A percentile compares a stretch with the other conserved stretches of the same genome.
phyloP scores from a whole-genome alignment of 108 stramenopile genomes.

The Cyclostephanos invisitatus region DNA sequence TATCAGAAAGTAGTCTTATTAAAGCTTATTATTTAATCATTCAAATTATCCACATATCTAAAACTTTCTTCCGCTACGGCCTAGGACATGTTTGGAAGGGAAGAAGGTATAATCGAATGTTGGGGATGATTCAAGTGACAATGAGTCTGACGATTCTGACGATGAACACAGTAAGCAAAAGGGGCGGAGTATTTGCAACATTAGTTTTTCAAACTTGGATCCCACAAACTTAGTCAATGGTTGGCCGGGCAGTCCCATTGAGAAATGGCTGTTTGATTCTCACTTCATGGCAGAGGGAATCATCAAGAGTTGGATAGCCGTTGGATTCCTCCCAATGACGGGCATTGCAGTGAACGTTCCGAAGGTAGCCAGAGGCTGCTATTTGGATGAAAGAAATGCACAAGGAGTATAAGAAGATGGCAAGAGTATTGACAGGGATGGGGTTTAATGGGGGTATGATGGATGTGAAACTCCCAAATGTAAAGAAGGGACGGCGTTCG shows the following conservation, averaged over 20 bases:
- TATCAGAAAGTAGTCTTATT: no score
- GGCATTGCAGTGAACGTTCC: background rate
- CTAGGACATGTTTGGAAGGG: no score
- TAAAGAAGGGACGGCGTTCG: background rate
- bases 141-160: background rate
- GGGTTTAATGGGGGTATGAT: background rate
- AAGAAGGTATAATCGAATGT: no score
- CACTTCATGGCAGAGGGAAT: constrained; percentile 4
- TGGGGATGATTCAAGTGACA: background rate
- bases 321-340: constrained; percentile 15
- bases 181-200: no score
- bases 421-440: no score
- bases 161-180: background rate
- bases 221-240: constrained; percentile 10
- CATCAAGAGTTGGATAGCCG: constrained; percentile 3
- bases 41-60: no score
- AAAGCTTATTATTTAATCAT: no score
- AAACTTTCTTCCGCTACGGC: no score
- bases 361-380: background rate
- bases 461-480: background rate
- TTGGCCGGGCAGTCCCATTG: constrained; percentile 6
- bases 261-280: constrained; percentile 4
- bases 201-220: background rate
- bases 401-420: no score
- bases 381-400: no score